Evolutionary conservation across 129 eudicot genomes (phyloP).

Genomic region (Apium graveolens): DNA sequence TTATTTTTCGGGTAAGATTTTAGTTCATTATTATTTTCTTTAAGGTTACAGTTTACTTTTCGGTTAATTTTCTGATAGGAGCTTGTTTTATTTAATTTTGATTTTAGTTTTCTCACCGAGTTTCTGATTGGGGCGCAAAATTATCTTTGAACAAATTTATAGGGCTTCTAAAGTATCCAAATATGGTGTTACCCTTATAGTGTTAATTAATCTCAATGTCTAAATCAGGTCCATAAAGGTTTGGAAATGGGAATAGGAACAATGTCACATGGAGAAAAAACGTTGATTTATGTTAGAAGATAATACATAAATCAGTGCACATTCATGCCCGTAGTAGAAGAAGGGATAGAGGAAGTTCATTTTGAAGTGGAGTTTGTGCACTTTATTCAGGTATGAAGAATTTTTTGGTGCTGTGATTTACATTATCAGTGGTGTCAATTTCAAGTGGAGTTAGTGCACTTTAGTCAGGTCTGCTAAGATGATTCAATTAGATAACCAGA

Average conservation of each 20-base stretch:
- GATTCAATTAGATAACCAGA: conserved; percentile 14
- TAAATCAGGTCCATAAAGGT: conserved; percentile 76
- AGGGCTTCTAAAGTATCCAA: too few relatives aligned
- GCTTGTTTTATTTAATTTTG: too few relatives aligned
- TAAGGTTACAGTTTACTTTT: too few relatives aligned
- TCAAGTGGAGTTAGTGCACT: too few relatives aligned
- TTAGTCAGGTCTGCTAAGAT: conserved; percentile 24
- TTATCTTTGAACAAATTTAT: too few relatives aligned
- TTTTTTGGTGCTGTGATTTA: background rate
- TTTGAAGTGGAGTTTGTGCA: conserved; percentile 95
- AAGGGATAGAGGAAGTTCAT: conserved; percentile 71
- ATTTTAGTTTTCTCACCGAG: too few relatives aligned
- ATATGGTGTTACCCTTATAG: background rate
- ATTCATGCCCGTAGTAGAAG: conserved; percentile 42
- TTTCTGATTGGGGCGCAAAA: too few relatives aligned
- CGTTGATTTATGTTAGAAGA: conserved; percentile 63
- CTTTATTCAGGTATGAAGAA: conserved; percentile 69
- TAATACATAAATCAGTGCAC: conserved; percentile 55
- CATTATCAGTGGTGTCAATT: background rate
- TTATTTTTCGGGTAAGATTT: too few relatives aligned
- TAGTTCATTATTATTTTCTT: too few relatives aligned
- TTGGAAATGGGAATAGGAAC: conserved; percentile 97
- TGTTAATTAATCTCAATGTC: background rate
- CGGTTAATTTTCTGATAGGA: too few relatives aligned
- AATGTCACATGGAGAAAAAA: conserved; percentile 89